Percentiles rank a stretch among this genome's conserved stretches.
These are phyloP conservation scores for Rugonectria rugulosa DNA, from an alignment of 2,329 filamentous ascomycete genomes.

Conservation along the genomic window DNA sequence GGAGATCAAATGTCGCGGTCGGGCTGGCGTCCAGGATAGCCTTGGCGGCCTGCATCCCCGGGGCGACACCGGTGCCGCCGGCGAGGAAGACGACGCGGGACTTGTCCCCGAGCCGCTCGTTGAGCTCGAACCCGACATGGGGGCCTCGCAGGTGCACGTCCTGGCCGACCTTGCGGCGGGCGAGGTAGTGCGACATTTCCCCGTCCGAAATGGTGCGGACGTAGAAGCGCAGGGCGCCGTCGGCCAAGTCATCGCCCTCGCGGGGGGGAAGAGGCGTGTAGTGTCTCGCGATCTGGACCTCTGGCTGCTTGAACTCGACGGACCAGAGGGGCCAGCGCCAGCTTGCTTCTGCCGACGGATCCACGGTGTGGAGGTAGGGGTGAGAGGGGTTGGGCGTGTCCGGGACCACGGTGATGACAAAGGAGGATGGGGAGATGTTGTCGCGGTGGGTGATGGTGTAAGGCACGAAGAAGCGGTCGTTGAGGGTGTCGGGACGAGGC, in stretches of 20 bases:
- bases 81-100: conserved; percentile 80
- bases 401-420: conserved; percentile 71
- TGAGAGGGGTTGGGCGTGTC: conserved; percentile 38
- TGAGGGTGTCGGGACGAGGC: conserved; percentile 51
- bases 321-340: conserved; percentile 75
- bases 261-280: conserved; percentile 85
- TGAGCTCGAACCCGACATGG: conserved; percentile 69
- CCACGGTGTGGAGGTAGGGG: conserved; percentile 36
- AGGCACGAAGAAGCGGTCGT: conserved; percentile 67
- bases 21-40: conserved; percentile 58
- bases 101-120: conserved; percentile 40
- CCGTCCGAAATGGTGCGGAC: conserved; percentile 81
- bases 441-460: conserved; percentile 71
- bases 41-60: conserved; percentile 81
- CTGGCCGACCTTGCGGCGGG: conserved; percentile 67
- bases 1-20: conserved; percentile 64
- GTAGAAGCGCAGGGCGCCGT: conserved; percentile 70
- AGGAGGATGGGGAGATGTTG: conserved; percentile 70
- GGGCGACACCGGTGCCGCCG: conserved; percentile 91
- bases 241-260: conserved; percentile 37
- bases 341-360: conserved; percentile 1
- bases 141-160: conserved; percentile 82
- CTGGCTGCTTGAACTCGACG: conserved; percentile 92
- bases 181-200: conserved; percentile 86
- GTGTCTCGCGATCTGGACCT: conserved; percentile 87